Conservation (phyloP, 257 asterid species). For the Nemophila menziesii region DNA sequence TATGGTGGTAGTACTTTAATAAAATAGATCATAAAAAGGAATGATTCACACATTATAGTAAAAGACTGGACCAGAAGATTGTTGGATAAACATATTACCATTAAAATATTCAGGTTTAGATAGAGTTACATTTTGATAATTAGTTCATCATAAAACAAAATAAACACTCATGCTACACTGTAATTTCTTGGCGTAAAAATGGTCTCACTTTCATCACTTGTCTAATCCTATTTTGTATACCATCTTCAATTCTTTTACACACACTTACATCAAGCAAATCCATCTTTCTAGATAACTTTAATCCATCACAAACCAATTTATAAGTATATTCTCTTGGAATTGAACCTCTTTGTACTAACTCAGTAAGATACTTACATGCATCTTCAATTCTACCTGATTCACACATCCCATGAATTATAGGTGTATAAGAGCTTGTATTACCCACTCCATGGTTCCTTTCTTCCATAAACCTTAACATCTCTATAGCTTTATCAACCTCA, state of each 20-base stretch:
- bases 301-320: constrained; percentile 33
- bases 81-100: too few relatives aligned
- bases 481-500: constrained; percentile 74
- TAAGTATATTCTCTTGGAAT: constrained; percentile 77
- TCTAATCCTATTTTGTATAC: constrained; percentile 40
- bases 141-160: too few relatives aligned
- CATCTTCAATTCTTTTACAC: constrained; percentile 37
- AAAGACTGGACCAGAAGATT: too few relatives aligned
- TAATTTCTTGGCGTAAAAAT: constrained; percentile 18
- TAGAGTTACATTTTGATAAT: too few relatives aligned
- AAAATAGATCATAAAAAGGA: too few relatives aligned
- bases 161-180: background rate
- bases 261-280: constrained; percentile 30
- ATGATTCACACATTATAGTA: too few relatives aligned
- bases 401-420: constrained; percentile 66
- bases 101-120: too few relatives aligned
- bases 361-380: constrained; percentile 48
- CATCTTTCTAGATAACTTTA: constrained; percentile 35
- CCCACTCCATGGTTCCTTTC: constrained; percentile 53
- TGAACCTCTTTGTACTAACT: constrained; percentile 62
- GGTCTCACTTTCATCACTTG: constrained; percentile 54
- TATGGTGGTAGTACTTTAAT: too few relatives aligned
- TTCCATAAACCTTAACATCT: constrained; percentile 70
- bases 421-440: constrained; percentile 60
- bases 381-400: constrained; percentile 66